A percentile compares a stretch with the other conserved stretches of the same genome.
phyloP scores from a whole-genome alignment of 371 early-diverging fungal genomes.

The Mucor piriformis region DNA sequence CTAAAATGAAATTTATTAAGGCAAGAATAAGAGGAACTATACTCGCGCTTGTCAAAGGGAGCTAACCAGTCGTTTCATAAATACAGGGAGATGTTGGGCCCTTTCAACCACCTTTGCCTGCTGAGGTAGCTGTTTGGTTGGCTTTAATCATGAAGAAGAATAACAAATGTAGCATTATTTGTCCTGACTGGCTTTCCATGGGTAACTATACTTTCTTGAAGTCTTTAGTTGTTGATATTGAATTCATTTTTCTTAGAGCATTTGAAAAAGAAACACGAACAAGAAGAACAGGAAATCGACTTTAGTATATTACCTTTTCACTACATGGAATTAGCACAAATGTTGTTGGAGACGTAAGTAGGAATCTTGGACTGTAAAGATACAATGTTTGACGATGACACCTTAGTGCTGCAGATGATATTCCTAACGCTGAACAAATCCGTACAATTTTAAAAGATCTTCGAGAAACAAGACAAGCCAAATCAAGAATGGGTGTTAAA shows the following conservation, averaged over 20 bases:
- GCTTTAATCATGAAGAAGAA: constrained; percentile 83
- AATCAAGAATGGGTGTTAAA: constrained; percentile 75
- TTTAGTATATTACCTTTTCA: constrained; percentile 80
- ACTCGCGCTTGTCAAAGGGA: too few relatives aligned
- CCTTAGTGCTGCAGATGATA: constrained; percentile 78
- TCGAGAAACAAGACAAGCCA: constrained; percentile 82
- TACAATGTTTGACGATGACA: neutral
- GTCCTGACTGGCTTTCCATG: constrained; percentile 78
- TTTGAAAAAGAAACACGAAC: constrained; percentile 59
- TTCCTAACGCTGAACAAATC: constrained; percentile 71
- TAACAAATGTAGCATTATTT: constrained; percentile 79
- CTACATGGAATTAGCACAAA: constrained; percentile 81
- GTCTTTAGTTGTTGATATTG: too few relatives aligned
- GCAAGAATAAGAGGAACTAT: too few relatives aligned
- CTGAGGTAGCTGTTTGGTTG: constrained; percentile 86
- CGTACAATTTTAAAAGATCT: constrained; percentile 79
- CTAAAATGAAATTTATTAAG: constrained; percentile 64
- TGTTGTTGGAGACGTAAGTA: constrained; percentile 73
- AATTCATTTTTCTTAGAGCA: constrained; percentile 51
- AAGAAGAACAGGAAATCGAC: constrained; percentile 57
- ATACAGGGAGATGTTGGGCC: constrained; percentile 15
- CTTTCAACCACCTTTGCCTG: constrained; percentile 74
- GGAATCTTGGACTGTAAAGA: neutral
- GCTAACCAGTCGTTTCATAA: too few relatives aligned
- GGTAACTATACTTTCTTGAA: constrained; percentile 8